Conservation (phyloP, 306 rosid genomes). For the Fagus sylvatica region DNA sequence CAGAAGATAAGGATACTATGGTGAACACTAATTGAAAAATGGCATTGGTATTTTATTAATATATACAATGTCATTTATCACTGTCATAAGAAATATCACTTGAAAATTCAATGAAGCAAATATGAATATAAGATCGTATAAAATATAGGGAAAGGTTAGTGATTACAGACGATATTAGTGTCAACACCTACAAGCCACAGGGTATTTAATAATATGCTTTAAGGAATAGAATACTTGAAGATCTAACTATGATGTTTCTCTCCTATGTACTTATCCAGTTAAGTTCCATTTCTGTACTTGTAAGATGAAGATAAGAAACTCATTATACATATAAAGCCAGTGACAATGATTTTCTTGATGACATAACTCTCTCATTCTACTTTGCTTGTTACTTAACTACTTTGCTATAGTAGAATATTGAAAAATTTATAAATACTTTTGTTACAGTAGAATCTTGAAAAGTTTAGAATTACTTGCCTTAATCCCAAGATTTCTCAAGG, state of each 20-base stretch:
- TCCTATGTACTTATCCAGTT: too few relatives aligned
- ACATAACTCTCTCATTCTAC: neutral
- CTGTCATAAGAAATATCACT: neutral
- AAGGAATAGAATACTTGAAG: neutral
- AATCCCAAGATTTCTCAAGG: slow-evolving; percentile 80
- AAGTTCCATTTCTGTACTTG: neutral
- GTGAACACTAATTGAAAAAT: neutral
- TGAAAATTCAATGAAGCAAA: neutral
- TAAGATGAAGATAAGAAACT: neutral
- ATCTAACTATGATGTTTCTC: too few relatives aligned
- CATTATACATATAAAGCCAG: neutral
- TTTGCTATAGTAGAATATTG: slow-evolving; percentile 11
- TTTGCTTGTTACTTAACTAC: neutral
- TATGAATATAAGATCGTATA: neutral
- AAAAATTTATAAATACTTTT: slow-evolving; percentile 31
- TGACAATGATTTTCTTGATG: neutral
- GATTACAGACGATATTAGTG: neutral
- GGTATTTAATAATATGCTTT: neutral
- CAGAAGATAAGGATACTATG: neutral
- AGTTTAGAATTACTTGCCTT: slow-evolving; percentile 60
- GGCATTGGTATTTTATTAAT: too few relatives aligned
- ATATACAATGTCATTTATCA: neutral
- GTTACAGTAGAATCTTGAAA: slow-evolving; percentile 19
- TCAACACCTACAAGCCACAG: neutral
- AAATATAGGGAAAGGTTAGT: neutral